Evolutionary conservation across 768 basidiomycete genomes (phyloP).

Genomic region (Tylopilus plumbeoviolaceoides): DNA sequence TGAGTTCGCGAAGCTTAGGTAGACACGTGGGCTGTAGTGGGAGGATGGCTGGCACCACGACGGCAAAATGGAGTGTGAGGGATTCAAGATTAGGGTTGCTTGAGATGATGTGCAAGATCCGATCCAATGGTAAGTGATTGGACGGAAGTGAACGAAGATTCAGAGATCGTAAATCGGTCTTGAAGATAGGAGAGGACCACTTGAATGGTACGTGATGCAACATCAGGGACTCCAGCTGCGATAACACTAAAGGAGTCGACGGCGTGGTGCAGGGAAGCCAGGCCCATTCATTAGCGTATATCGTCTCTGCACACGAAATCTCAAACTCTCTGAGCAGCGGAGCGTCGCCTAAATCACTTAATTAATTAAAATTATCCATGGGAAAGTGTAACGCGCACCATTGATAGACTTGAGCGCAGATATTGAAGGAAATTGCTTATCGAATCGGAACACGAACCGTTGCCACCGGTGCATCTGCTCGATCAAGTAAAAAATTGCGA

Average conservation of each 20-base stretch:
- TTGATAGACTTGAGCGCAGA: constrained; percentile 68
- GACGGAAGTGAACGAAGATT: constrained; percentile 64
- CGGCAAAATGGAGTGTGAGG: constrained; percentile 59
- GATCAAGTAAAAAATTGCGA: constrained; percentile 73
- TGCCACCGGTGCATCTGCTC: constrained; percentile 83
- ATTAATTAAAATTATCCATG: neutral
- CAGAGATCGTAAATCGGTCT: constrained; percentile 51
- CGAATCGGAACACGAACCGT: constrained; percentile 75
- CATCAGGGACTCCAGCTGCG: constrained; percentile 53
- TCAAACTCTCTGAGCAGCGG: constrained; percentile 75
- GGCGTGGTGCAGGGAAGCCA: constrained; percentile 62
- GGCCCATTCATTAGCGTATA: constrained; percentile 60
- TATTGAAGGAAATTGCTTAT: constrained; percentile 72
- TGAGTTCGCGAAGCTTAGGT: constrained; percentile 49
- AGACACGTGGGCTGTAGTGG: constrained; percentile 55
- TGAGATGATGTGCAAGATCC: constrained; percentile 60
- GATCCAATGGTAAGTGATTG: constrained; percentile 59
- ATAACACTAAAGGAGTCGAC: constrained; percentile 34
- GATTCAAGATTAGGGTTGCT: constrained; percentile 54
- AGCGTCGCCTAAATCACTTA: constrained; percentile 51
- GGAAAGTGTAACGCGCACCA: constrained; percentile 41
- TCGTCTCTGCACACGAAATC: constrained; percentile 65
- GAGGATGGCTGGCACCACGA: constrained; percentile 58
- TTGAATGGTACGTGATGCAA: constrained; percentile 73
- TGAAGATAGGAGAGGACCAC: constrained; percentile 72